Evolutionary conservation across 768 basidiomycete species (phyloP), one percentile per base, ranked within the genome.

Genomic region (Suillus brevipes): DNA sequence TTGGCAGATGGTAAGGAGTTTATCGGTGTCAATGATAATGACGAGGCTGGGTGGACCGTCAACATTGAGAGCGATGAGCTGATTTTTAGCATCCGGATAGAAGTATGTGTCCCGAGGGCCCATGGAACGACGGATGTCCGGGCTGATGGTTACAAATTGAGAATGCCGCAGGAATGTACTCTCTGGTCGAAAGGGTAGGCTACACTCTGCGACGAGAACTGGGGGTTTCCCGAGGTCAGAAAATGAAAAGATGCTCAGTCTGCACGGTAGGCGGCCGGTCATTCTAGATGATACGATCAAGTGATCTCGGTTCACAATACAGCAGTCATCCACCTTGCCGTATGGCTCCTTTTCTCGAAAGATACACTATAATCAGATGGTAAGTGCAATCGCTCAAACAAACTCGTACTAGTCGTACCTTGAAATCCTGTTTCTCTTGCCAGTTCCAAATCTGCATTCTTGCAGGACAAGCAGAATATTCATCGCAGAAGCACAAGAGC

Each of bases 391-490:
- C 31, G 6, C 20, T 55, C 34, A 34, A n/a, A 55, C 34, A 13
- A 31, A 55, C 10, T 6, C 6, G 34, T 14, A 7, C 20, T 36
- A 20, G 12, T 36, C 31, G 6, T 13, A 55, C 53, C 53, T 55
- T 55, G 53, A 55, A 55, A 12, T 55, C 53, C 20, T 55, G 53
- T 36, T n/a, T 55, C 36, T 55, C 36, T 55, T 55, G 53, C 53
- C 53, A 55, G 53, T 55, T 55, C 53, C 53, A 55, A 13, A 55
- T 36, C 20, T 55, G 53, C 12, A 55, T 55, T 55, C 53, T 55
- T 34, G 53, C 34, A 36, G 53, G 53, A 37, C 53, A 55, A 7
- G 18, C 5, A n/a, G 20, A 36, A 55, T 34, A 36, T n/a, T 55
- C 53, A 14, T 55, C 53, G 53, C 53, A 55, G 6, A 55, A 13